These are phyloP conservation scores for Flaveria floridana DNA, from an alignment of 140 eudicot species.

Conservation along the genomic window DNA sequence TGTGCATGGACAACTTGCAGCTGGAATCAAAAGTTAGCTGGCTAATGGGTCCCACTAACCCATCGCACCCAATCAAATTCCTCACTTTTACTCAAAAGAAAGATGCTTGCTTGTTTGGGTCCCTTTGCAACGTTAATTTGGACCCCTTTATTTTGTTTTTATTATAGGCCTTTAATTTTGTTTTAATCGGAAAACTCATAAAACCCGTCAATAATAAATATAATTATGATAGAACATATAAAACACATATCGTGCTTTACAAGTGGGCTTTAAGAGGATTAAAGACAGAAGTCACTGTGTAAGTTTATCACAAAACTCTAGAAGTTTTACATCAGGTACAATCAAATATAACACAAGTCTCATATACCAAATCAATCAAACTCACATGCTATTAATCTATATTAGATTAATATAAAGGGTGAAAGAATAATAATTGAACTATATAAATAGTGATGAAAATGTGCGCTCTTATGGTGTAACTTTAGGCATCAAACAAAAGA, in stretches of 20 bases:
- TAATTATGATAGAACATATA: too few species aligned
- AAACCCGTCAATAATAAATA: too few species aligned
- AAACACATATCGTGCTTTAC: too few species aligned
- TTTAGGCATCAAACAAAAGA: constrained; percentile 32
- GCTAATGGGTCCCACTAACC: constrained; percentile 22
- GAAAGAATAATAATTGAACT: constrained; percentile 32
- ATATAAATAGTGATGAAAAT: constrained; percentile 23
- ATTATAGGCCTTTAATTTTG: too few species aligned
- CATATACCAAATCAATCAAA: background rate
- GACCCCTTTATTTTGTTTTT: background rate
- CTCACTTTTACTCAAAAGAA: constrained; percentile 25
- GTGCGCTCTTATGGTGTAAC: constrained; percentile 17
- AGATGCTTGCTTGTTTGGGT: constrained; percentile 23
- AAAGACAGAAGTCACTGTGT: too few species aligned
- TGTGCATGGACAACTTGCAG: constrained; percentile 20
- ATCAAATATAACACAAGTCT: background rate
- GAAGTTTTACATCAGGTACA: background rate
- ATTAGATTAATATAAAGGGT: background rate
- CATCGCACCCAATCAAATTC: constrained; percentile 26
- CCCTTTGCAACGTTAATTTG: background rate
- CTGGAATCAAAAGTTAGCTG: constrained; percentile 34
- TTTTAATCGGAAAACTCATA: too few species aligned
- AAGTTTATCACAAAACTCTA: too few species aligned
- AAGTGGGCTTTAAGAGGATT: too few species aligned
- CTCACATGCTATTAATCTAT: too few species aligned